phyloP scores from a whole-genome alignment of 164 flowering plant species.

The Berberis vulgaris region DNA sequence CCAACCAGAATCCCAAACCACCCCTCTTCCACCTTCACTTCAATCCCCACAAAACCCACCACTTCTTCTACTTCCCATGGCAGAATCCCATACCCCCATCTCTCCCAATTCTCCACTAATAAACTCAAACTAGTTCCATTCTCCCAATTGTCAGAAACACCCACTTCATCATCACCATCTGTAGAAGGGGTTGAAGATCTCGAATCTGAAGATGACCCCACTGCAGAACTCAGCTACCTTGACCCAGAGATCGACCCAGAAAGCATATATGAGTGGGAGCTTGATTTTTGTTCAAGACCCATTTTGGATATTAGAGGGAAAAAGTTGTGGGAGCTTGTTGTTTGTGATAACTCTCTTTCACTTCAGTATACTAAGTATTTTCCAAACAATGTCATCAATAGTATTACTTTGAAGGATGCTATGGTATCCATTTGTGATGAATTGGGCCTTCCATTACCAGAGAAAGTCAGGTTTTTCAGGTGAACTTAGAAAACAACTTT shows the following conservation, averaged over 20 bases:
- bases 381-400: constrained; percentile 93
- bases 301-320: constrained; percentile 90
- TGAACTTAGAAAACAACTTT: constrained; percentile 3
- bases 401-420: constrained; percentile 82
- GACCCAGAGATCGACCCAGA: constrained; percentile 72
- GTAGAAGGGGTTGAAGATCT: neutral
- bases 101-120: too few relatives aligned
- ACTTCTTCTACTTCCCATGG: too few relatives aligned
- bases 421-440: constrained; percentile 49
- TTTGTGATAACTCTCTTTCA: constrained; percentile 74
- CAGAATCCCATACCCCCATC: too few relatives aligned
- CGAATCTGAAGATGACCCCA: constrained; percentile 59
- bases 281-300: constrained; percentile 96
- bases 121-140: too few relatives aligned
- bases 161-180: too few relatives aligned
- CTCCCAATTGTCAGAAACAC: too few relatives aligned
- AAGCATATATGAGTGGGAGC: constrained; percentile 82
- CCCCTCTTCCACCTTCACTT: too few relatives aligned
- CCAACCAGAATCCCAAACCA: too few relatives aligned
- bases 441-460: constrained; percentile 74
- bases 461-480: constrained; percentile 83
- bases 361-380: constrained; percentile 88
- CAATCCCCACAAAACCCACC: too few relatives aligned
- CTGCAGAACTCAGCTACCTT: constrained; percentile 60
- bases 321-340: constrained; percentile 96